Evolutionary conservation across 805 yeast species (phyloP), one percentile per base, ranked within the genome.

Genomic region (Candida awuae): DNA sequence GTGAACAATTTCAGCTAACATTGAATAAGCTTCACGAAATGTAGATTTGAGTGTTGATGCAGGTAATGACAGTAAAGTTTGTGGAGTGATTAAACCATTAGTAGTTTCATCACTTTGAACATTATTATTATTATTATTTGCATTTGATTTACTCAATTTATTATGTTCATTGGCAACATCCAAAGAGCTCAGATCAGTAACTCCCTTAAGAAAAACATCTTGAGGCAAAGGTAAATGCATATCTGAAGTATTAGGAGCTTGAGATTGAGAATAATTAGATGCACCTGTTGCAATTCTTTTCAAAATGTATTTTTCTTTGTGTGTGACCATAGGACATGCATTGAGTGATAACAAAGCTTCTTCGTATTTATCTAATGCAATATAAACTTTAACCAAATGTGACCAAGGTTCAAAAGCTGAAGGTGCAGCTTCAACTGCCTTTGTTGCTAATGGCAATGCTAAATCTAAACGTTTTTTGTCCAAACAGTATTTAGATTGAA

Each of bases 261-360:
- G 15, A 8, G 39, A 28, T 1, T 25, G 22, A 19, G 23, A 28
- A 6, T 14, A 9, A 13, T 23, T 32, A 20, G 40, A 33, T 32
- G 40, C 40, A 27, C 40, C 40, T 10, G 35, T 14, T 4, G 38
- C 38, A 29, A 79, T 69, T 51, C 92, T 65, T 53, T 71, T 75
- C 49, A 81, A 66, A 17, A 69, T 65, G 54, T 67, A 82, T 45
- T 73, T 73, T 49, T 83, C 92, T 53, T 76, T 79, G 51, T 77
- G 75, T 9, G 82, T 73, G 38, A 78, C 78, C 86, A 84, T 81
- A 18, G 94, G 94, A 52, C 88, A 81, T 13, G 90, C 77, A 51
- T 84, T 84, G 47, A 84, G 65, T 1, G 87, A 74, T 41, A 82
- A 60, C 38, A 84, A 64, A 1, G 92, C 84, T 48, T 80, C 73